Conservation (phyloP, 2,329 filamentous ascomycete species). For the Exophiala calicioides region DNA sequence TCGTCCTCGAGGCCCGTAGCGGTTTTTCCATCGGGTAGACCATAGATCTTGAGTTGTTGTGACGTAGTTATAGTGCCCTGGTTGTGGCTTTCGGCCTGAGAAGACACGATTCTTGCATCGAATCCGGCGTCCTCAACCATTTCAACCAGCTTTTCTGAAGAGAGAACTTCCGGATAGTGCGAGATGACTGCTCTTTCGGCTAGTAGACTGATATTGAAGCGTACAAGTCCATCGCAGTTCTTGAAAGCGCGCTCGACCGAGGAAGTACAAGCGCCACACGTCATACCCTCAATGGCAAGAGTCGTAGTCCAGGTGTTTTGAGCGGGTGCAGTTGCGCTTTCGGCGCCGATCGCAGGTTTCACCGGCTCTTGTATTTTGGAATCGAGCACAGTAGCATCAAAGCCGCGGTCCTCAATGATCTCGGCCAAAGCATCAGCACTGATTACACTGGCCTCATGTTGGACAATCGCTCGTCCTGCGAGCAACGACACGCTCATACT, state of each 20-base stretch:
- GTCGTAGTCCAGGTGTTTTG: conserved; percentile 68
- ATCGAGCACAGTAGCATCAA: conserved; percentile 76
- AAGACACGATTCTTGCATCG: conserved; percentile 79
- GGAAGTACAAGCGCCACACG: conserved; percentile 92
- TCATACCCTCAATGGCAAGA: conserved; percentile 92
- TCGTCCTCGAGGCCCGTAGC: conserved; percentile 70
- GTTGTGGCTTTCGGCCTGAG: conserved; percentile 61
- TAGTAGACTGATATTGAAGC: conserved; percentile 92
- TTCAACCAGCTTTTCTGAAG: conserved; percentile 72
- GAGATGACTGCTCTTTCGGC: conserved; percentile 88
- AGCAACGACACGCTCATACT: conserved; percentile 80
- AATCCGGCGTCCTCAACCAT: conserved; percentile 90
- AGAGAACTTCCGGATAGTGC: conserved; percentile 72
- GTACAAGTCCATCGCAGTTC: conserved; percentile 72
- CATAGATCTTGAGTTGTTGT: conserved; percentile 81
- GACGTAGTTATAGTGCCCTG: conserved; percentile 59
- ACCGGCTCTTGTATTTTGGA: conserved; percentile 50
- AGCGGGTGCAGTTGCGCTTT: conserved; percentile 35
- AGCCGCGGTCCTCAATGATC: conserved; percentile 69
- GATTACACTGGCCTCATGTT: conserved; percentile 66
- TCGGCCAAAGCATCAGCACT: conserved; percentile 57
- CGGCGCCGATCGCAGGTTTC: conserved; percentile 36
- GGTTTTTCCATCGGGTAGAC: conserved; percentile 69
- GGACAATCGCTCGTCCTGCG: conserved; percentile 80
- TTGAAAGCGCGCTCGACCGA: conserved; percentile 83